Conservation (phyloP, 2,329 filamentous ascomycete genomes). For the Diaporthe citriasiana region DNA sequence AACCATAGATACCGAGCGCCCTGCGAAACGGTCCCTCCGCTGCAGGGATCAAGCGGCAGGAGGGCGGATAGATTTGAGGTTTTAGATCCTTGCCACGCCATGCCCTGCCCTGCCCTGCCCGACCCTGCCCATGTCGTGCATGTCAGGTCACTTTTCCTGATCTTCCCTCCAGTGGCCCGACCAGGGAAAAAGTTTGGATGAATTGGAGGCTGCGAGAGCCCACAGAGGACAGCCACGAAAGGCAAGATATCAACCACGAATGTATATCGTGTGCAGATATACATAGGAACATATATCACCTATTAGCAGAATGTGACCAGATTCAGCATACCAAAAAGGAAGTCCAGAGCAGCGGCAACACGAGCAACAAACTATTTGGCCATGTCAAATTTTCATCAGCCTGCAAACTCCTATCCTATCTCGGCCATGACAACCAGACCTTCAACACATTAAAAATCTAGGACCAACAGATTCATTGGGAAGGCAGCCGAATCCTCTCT, state of each 20-base stretch:
- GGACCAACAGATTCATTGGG: not conserved
- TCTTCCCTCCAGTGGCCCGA: constrained; percentile 1
- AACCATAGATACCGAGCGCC: not conserved
- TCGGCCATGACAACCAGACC: constrained; percentile 1
- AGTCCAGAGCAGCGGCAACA: not conserved
- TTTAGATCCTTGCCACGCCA: constrained; percentile 33
- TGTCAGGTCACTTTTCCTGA: constrained; percentile 25
- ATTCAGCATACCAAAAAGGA: not conserved
- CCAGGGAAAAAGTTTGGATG: not conserved
- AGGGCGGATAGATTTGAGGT: constrained; percentile 27
- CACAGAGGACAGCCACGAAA: not conserved
- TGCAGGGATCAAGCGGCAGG: constrained; percentile 21
- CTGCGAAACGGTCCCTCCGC: not conserved
- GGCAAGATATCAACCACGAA: not conserved
- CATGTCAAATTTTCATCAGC: constrained; percentile 37
- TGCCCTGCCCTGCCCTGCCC: constrained; percentile 10
- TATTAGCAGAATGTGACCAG: constrained; percentile 1
- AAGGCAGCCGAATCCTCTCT: not conserved
- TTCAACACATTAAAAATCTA: not conserved
- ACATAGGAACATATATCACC: not conserved
- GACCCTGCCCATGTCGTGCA: constrained; percentile 25
- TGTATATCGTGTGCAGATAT: not conserved
- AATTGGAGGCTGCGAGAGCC: not conserved
- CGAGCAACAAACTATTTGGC: not conserved
- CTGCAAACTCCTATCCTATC: constrained; percentile 13